Percentiles rank a stretch among this genome's conserved stretches.
Conservation (phyloP, 345 rosid genomes). For the Tarenaya hassleriana region DNA sequence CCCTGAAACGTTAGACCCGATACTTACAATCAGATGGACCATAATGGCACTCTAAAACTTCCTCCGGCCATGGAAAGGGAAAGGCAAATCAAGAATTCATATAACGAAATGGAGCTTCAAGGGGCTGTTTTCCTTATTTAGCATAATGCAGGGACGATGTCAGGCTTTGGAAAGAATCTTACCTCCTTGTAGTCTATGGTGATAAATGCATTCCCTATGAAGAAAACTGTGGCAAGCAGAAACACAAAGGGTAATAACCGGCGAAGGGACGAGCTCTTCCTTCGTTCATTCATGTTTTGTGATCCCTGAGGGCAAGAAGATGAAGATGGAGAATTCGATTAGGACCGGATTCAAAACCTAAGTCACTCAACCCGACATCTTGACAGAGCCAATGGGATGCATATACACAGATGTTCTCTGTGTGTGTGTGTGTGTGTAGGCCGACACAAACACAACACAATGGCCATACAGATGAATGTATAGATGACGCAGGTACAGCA, state of each 20-base stretch:
- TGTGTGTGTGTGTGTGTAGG: too few relatives aligned
- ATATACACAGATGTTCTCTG: too few relatives aligned
- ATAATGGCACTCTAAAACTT: background rate
- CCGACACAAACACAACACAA: too few relatives aligned
- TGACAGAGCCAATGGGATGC: too few relatives aligned
- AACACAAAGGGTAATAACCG: conserved; percentile 30
- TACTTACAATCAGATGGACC: background rate
- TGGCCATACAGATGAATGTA: too few relatives aligned
- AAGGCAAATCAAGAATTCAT: too few relatives aligned
- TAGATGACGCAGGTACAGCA: too few relatives aligned
- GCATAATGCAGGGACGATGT: background rate
- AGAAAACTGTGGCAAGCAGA: conserved; percentile 39
- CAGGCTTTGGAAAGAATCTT: background rate
- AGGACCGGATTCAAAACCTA: background rate
- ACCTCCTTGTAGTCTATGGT: conserved; percentile 42
- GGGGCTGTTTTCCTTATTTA: background rate
- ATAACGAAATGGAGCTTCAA: too few relatives aligned
- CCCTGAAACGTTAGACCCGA: conserved; percentile 30
- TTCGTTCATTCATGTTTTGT: conserved; percentile 29
- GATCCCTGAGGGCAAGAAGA: conserved; percentile 27
- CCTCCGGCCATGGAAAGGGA: too few relatives aligned
- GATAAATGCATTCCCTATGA: conserved; percentile 41
- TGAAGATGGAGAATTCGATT: background rate
- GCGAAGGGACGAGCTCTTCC: conserved; percentile 30
- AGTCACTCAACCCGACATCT: background rate